Conservation (phyloP, 2,329 filamentous ascomycete species). For the Fonsecaea pedrosoi region DNA sequence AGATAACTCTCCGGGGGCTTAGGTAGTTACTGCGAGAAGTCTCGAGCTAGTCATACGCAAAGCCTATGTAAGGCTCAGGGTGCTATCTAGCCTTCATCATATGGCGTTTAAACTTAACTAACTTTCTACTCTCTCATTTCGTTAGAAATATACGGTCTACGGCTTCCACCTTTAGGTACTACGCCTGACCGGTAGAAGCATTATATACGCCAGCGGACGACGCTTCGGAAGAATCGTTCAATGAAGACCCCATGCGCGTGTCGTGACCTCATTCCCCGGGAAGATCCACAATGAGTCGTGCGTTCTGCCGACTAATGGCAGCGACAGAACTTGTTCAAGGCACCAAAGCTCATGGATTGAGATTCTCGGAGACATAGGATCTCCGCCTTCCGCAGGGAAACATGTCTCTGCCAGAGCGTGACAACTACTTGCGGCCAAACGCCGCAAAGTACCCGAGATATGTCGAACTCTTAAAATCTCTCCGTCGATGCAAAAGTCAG, state of each 20-base stretch:
- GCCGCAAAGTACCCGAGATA: neutral
- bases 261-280: constrained; percentile 1
- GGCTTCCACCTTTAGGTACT: neutral
- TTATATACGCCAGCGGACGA: neutral
- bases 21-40: too few species aligned
- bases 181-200: neutral
- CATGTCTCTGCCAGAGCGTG: constrained; percentile 7
- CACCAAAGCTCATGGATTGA: constrained; percentile 1
- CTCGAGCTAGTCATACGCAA: too few species aligned
- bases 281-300: constrained; percentile 7
- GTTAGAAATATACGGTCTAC: too few species aligned
- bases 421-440: constrained; percentile 7
- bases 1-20: too few species aligned
- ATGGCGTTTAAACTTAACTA: too few species aligned
- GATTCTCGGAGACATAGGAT: constrained; percentile 6
- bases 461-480: constrained; percentile 9
- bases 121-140: too few species aligned
- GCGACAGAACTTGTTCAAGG: constrained; percentile 7
- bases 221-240: neutral
- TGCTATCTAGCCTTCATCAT: too few species aligned
- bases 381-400: neutral
- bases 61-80: too few species aligned
- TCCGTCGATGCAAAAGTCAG: constrained; percentile 3
- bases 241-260: neutral
- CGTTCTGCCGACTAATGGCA: constrained; percentile 6